Percentiles rank a stretch among this genome's conserved stretches.
phyloP scores from a whole-genome alignment of 208 protist species.

The Crithidia bombi region DNA sequence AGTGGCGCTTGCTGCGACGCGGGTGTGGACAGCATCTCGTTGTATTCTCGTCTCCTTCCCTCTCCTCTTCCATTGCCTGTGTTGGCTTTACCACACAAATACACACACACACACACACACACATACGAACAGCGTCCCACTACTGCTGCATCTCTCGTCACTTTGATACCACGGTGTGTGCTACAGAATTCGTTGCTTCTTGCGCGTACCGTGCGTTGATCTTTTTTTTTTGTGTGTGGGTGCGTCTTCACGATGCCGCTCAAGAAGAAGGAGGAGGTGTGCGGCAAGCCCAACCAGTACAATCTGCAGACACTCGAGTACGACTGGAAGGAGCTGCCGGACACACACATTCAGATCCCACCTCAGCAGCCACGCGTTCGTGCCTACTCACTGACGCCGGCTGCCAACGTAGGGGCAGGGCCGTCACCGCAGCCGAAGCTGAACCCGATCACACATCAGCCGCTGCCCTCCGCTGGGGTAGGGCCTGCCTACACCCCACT shows the following conservation, averaged over 20 bases:
- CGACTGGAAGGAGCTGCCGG: slow-evolving; percentile 71
- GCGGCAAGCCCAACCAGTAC: slow-evolving; percentile 83
- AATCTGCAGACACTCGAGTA: slow-evolving; percentile 79
- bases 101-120: too few species aligned
- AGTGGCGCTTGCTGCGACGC: too few species aligned
- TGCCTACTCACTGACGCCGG: slow-evolving; percentile 16
- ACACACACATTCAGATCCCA: slow-evolving; percentile 46
- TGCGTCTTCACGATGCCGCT: slow-evolving; percentile 26
- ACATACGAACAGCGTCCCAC: too few species aligned
- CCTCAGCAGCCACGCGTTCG: slow-evolving; percentile 24
- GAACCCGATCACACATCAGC: slow-evolving; percentile 30
- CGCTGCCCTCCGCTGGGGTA: neutral
- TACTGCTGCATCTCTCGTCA: too few species aligned
- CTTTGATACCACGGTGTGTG: too few species aligned
- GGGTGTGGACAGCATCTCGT: too few species aligned
- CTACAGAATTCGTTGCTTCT: neutral
- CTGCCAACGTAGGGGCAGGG: neutral
- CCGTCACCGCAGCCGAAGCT: neutral
- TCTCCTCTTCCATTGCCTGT: too few species aligned
- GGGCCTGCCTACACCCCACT: slow-evolving; percentile 21
- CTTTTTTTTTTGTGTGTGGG: neutral
- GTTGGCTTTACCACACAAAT: too few species aligned
- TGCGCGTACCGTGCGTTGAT: neutral
- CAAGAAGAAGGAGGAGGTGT: slow-evolving; percentile 68
- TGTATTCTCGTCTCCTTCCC: too few species aligned